Percentiles rank a stretch among this genome's conserved stretches.
These are phyloP conservation scores for Closterium sp. DNA, from an alignment of 139 green algal species.

Conservation along the genomic window DNA sequence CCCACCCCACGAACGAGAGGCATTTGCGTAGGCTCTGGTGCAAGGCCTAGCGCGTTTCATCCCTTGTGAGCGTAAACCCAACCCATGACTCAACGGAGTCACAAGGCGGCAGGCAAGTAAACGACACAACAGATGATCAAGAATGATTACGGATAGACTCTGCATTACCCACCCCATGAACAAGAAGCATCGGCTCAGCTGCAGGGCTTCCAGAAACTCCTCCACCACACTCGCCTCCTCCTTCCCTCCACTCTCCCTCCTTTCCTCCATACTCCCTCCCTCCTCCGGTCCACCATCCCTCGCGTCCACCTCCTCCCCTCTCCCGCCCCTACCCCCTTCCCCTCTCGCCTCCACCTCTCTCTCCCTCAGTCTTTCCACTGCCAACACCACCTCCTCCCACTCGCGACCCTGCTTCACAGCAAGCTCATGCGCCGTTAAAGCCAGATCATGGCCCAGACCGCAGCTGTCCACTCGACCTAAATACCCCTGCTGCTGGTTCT, in stretches of 20 bases:
- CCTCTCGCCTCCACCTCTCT: background rate
- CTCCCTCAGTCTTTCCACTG: background rate
- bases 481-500: background rate
- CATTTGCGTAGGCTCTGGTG: too few relatives aligned
- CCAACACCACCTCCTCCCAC: background rate
- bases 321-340: background rate
- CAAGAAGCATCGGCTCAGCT: conserved; percentile 29
- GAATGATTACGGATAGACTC: too few relatives aligned
- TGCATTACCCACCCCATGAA: conserved; percentile 30
- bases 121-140: too few relatives aligned
- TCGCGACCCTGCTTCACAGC: background rate
- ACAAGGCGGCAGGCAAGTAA: too few relatives aligned
- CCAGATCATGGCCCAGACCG: background rate
- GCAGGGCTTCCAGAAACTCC: conserved; percentile 36
- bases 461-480: background rate
- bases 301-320: background rate
- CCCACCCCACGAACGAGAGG: conserved; percentile 28
- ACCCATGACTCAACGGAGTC: too few relatives aligned
- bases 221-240: background rate
- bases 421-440: background rate
- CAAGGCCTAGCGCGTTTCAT: too few relatives aligned
- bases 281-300: background rate
- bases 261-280: background rate
- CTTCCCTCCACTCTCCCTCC: background rate
- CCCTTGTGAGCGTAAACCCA: too few relatives aligned